These are phyloP conservation scores for Phytopythium aichiense DNA, from an alignment of 352 stramenopile species.

Conservation along the genomic window DNA sequence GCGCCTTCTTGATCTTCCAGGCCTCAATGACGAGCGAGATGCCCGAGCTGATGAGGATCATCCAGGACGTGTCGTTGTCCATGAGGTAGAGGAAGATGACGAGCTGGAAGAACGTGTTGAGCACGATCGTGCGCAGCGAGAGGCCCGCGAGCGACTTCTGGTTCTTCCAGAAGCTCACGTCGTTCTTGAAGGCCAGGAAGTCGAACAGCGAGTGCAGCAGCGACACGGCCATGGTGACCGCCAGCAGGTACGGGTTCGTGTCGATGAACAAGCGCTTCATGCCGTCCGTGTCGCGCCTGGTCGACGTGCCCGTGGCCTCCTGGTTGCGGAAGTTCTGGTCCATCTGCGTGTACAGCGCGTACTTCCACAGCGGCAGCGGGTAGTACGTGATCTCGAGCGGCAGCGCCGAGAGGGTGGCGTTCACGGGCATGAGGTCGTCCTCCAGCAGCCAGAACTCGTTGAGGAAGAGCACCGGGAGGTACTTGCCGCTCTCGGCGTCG, in stretches of 20 bases:
- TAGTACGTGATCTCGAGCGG: constrained; percentile 87
- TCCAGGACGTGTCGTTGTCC: constrained; percentile 96
- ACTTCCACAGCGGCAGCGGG: constrained; percentile 87
- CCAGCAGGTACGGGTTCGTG: constrained; percentile 96
- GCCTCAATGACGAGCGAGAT: constrained; percentile 84
- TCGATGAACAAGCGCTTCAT: constrained; percentile 97
- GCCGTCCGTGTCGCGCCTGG: constrained; percentile 85
- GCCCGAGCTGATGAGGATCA: constrained; percentile 90
- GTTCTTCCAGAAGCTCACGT: constrained; percentile 98
- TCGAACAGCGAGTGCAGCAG: constrained; percentile 98
- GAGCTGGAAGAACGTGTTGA: constrained; percentile 97
- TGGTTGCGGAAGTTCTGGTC: constrained; percentile 91
- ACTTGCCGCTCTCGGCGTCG: constrained; percentile 54
- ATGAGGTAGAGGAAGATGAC: constrained; percentile 98
- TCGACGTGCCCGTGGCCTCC: constrained; percentile 89
- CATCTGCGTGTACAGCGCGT: constrained; percentile 92
- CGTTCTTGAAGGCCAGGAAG: constrained; percentile 98
- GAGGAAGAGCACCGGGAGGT: constrained; percentile 88
- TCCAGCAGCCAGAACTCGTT: constrained; percentile 95
- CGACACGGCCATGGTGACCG: constrained; percentile 93
- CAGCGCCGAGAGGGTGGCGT: constrained; percentile 76
- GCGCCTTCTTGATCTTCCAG: constrained; percentile 94
- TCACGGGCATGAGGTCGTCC: constrained; percentile 86
- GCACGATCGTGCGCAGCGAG: constrained; percentile 90
- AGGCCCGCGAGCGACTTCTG: constrained; percentile 96